Base-by-base conservation (phyloP, 2,329 filamentous ascomycete genomes). In the Myrmaecium sp. region DNA sequence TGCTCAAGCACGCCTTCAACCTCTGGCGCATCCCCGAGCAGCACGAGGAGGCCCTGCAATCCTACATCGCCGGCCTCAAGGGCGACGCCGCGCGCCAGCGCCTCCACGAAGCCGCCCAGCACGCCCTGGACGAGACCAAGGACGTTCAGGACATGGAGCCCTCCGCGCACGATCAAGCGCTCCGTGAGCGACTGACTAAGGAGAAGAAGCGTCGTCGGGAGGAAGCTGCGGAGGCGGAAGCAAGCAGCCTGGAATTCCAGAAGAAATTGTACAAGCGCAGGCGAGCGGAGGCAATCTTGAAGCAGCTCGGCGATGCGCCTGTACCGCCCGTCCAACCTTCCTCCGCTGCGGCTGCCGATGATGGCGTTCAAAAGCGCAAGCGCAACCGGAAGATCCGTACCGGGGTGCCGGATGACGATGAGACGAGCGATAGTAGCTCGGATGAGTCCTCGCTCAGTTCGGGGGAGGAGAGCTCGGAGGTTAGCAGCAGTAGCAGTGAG, bases 1-100 rank as follows among this genome's bases (percentile, higher is more conserved):
- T 94, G 8, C 68, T 94, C 45, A 86, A 89, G 50, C 73, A 91
- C 57, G 56, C 78, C 23, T 80, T 91, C 46, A 72, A 79, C 38
- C 55, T 71, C 36, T 67, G 72, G 39, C 66, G 68, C 22, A 67
- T 94, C 22, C 80, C 83, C 1, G 55, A 72, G 10, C 57, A 65
- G 32, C 69, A 86, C 52, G 72, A 80, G 31, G 55, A 66, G 24
- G 62, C 71, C 13, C 69, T 94, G 21, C 69, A 76, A 44, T 63
- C 69, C 27, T 95, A 94, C 54, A 69, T 94, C 36, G 60, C 66
- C 31, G 81, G 82, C 26, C 55, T 94, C 30, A 74, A 84, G 55
- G 79, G 83, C 19, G 69, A 67, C 33, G 73, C 73, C 5, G 70
- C 81, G 3, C 49, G 55, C 29, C 67, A 71, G 30, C 63, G 81